phyloP scores from a whole-genome alignment of 2,329 filamentous ascomycete species.

The Penicillium sclerotiorum region DNA sequence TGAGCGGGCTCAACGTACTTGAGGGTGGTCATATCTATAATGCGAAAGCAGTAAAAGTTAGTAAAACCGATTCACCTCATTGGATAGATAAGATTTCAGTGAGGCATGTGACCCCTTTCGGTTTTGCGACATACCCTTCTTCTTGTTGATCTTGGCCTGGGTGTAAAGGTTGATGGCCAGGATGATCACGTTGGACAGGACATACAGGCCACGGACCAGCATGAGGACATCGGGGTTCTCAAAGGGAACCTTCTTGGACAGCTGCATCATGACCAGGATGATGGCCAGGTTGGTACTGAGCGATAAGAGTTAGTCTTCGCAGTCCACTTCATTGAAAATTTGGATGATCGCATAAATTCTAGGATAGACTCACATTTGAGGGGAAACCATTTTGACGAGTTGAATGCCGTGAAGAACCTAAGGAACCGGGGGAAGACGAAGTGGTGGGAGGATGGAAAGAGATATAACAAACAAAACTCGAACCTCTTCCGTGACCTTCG shows the following conservation, averaged over 20 bases:
- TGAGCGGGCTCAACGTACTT: slow-evolving; percentile 97
- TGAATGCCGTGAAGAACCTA: slow-evolving; percentile 17
- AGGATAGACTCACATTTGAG: slow-evolving; percentile 61
- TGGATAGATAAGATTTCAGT: neutral
- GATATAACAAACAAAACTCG: slow-evolving; percentile 9
- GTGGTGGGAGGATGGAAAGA: slow-evolving; percentile 2
- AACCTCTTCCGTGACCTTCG: neutral
- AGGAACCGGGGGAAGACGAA: slow-evolving; percentile 11
- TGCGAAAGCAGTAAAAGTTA: neutral
- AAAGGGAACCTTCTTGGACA: slow-evolving; percentile 92
- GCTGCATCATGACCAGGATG: slow-evolving; percentile 98
- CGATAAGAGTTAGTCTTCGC: slow-evolving; percentile 4
- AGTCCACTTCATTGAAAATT: neutral
- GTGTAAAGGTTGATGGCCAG: slow-evolving; percentile 82
- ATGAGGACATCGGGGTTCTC: slow-evolving; percentile 77
- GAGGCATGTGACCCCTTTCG: neutral
- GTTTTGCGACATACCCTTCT: slow-evolving; percentile 75
- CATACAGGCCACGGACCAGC: slow-evolving; percentile 65
- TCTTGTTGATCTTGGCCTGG: slow-evolving; percentile 83
- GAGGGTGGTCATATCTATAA: slow-evolving; percentile 88
- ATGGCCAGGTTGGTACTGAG: slow-evolving; percentile 86
- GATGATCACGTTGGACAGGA: slow-evolving; percentile 80
- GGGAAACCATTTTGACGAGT: slow-evolving; percentile 62
- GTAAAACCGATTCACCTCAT: neutral
- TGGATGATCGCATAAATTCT: neutral